Conservation (phyloP, 1,284 basidiomycete genomes). For the Coriolopsis trogii region DNA sequence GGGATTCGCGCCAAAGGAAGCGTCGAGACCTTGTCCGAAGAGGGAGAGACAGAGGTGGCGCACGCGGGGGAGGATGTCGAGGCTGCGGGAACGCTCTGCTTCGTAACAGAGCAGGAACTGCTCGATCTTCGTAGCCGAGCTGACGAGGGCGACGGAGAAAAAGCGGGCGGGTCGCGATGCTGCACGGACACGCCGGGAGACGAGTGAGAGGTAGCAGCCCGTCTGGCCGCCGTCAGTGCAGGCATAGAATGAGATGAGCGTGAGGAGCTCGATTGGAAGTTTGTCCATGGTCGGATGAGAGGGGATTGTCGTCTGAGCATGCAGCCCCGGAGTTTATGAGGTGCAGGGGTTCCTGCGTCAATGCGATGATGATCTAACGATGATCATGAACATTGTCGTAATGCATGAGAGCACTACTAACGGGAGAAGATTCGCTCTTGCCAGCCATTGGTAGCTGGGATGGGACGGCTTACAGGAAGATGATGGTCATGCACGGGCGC, state of each 20-base stretch:
- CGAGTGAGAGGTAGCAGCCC: constrained; percentile 17
- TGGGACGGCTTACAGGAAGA: no score
- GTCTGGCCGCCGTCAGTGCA: constrained; percentile 22
- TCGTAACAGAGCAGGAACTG: constrained; percentile 18
- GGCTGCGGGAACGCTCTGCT: constrained; percentile 10
- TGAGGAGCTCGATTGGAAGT: constrained; percentile 21
- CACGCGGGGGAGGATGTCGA: constrained; percentile 17
- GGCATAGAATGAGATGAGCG: constrained; percentile 16
- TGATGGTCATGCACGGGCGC: no score
- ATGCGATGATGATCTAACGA: no score
- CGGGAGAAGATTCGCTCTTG: no score
- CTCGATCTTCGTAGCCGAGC: constrained; percentile 14
- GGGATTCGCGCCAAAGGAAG: no score
- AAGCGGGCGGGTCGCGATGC: constrained; percentile 22
- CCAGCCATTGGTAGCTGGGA: no score
- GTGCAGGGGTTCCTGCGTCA: no score
- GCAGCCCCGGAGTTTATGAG: no score
- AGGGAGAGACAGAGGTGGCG: constrained; percentile 23
- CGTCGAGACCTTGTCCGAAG: constrained; percentile 8
- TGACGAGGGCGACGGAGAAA: constrained; percentile 18
- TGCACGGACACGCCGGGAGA: constrained; percentile 19
- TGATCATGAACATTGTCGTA: no score
- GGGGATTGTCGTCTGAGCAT: no score
- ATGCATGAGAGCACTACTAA: no score
- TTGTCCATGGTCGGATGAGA: no score